phyloP scores from a whole-genome alignment of 2,329 filamentous ascomycete genomes.

The Bipolaris cookei region DNA sequence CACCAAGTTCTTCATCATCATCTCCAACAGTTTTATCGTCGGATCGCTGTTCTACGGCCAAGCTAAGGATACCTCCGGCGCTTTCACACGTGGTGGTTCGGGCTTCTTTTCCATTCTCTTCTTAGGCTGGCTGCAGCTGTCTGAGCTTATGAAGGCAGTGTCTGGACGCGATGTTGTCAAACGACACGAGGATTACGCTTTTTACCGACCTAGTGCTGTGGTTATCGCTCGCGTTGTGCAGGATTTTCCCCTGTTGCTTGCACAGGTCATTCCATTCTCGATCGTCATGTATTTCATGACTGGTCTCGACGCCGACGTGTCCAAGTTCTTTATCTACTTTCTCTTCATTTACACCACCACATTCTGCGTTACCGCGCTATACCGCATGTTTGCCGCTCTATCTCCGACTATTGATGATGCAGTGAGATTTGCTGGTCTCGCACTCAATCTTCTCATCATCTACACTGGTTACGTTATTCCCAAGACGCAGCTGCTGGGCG shows the following conservation, averaged over 20 bases:
- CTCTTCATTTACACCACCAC: constrained; percentile 69
- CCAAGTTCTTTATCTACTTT: constrained; percentile 71
- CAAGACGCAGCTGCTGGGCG: constrained; percentile 62
- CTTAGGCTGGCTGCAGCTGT: constrained; percentile 73
- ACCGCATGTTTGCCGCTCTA: constrained; percentile 69
- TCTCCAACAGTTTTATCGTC: constrained; percentile 76
- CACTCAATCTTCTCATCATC: constrained; percentile 67
- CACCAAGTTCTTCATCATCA: constrained; percentile 80
- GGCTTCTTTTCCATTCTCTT: constrained; percentile 72
- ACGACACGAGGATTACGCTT: constrained; percentile 71
- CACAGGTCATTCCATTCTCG: constrained; percentile 64
- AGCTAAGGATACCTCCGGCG: constrained; percentile 63
- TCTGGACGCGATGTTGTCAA: constrained; percentile 72
- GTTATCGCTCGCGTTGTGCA: constrained; percentile 66
- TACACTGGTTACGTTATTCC: constrained; percentile 73
- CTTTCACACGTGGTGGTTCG: constrained; percentile 68
- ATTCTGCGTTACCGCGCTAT: constrained; percentile 67
- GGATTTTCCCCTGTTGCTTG: constrained; percentile 66
- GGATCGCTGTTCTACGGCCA: constrained; percentile 79
- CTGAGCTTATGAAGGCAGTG: constrained; percentile 79
- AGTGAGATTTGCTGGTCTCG: constrained; percentile 68
- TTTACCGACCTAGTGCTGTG: constrained; percentile 72
- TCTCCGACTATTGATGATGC: constrained; percentile 70
- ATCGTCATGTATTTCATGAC: constrained; percentile 72
- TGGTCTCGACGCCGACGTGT: constrained; percentile 62